phyloP scores from a whole-genome alignment of 1,284 basidiomycete species.

The Porodaedalea pini region DNA sequence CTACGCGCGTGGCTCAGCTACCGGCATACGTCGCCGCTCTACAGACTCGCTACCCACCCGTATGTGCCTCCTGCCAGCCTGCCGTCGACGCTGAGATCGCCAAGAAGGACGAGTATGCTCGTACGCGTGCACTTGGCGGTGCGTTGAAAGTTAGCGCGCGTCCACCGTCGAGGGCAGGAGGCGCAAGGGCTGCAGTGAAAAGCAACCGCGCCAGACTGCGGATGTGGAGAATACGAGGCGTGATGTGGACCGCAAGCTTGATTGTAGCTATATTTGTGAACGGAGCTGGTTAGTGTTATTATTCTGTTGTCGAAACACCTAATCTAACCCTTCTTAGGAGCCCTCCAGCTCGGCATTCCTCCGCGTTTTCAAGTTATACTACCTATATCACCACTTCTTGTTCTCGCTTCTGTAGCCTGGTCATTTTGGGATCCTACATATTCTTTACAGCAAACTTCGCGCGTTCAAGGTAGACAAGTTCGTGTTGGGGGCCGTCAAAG shows the following conservation, averaged over 20 bases:
- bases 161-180: constrained; percentile 30
- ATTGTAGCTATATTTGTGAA: constrained; percentile 42
- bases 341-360: constrained; percentile 21
- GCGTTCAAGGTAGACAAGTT: constrained; percentile 64
- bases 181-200: constrained; percentile 39
- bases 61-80: constrained; percentile 73
- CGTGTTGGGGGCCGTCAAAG: constrained; percentile 55
- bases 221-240: constrained; percentile 61
- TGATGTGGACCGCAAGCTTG: constrained; percentile 52
- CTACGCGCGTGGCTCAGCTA: constrained; percentile 55
- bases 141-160: constrained; percentile 58
- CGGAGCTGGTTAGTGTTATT: constrained; percentile 39
- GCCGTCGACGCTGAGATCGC: constrained; percentile 78
- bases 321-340: constrained; percentile 20
- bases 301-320: not conserved
- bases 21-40: constrained; percentile 72
- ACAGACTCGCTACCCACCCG: constrained; percentile 79
- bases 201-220: constrained; percentile 41
- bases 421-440: constrained; percentile 78
- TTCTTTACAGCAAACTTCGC: constrained; percentile 49
- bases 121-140: constrained; percentile 69
- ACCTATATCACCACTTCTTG: constrained; percentile 43
- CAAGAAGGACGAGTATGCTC: constrained; percentile 76
- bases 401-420: constrained; percentile 59
- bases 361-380: constrained; percentile 11